A percentile compares a stretch with the other conserved stretches of the same genome.
phyloP scores from a whole-genome alignment of 176 grass and related monocot genomes.

The Aegilops umbellulata region DNA sequence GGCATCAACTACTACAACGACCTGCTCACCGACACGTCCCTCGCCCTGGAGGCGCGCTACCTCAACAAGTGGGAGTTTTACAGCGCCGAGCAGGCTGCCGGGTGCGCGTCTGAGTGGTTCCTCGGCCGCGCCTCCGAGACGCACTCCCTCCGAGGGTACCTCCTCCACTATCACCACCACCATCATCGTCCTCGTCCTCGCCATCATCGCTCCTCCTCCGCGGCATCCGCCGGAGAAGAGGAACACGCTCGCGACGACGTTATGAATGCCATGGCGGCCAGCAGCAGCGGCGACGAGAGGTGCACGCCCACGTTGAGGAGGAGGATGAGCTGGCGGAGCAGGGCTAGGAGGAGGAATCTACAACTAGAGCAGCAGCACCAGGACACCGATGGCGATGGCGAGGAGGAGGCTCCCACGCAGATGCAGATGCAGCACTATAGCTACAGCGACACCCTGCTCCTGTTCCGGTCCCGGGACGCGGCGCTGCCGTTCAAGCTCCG shows the following conservation, averaged over 20 bases:
- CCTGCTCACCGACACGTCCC: slow-evolving; percentile 75
- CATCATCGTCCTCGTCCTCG: not conserved
- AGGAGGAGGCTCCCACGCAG: not conserved
- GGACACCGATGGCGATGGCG: no score
- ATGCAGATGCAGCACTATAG: slow-evolving; percentile 34
- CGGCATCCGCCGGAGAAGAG: not conserved
- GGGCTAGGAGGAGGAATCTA: not conserved
- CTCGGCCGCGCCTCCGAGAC: slow-evolving; percentile 37
- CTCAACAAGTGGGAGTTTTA: slow-evolving; percentile 97
- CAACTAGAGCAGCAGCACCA: not conserved
- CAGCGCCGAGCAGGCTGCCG: slow-evolving; percentile 68
- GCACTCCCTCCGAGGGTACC: slow-evolving; percentile 38
- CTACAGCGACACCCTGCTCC: slow-evolving; percentile 64
- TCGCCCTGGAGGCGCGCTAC: slow-evolving; percentile 79
- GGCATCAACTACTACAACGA: slow-evolving; percentile 95
- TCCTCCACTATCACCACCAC: slow-evolving; percentile 26
- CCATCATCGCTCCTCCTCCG: not conserved
- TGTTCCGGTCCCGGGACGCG: slow-evolving; percentile 61
- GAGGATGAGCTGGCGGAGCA: not conserved
- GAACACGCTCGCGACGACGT: not conserved
- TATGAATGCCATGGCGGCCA: not conserved
- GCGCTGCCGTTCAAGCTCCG: slow-evolving; percentile 60
- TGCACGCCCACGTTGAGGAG: not conserved
- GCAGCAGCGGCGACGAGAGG: slow-evolving; percentile 6
- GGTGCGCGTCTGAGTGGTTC: slow-evolving; percentile 55